Evolutionary conservation across 139 green algal species (phyloP), one percentile per base, ranked within the genome.

Genomic region (Auxenochlorella pyrenoidosa): DNA sequence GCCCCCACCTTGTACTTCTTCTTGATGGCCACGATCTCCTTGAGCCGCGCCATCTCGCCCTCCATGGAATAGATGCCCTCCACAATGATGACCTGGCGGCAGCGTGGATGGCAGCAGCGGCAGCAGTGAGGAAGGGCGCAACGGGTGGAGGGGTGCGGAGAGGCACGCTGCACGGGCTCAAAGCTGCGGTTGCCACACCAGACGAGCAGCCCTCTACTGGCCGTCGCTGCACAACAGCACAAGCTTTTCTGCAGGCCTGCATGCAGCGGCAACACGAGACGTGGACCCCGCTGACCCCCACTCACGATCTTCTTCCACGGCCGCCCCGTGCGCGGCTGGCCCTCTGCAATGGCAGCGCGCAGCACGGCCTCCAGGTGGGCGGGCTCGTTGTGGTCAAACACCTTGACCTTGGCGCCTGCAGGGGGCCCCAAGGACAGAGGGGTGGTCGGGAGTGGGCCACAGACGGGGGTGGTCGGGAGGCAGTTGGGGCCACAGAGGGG

Each of bases 61-160:
- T 99, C 98, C 98, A 99, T 99, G 84, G 90, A 96, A 92, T 99
- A 99, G 80, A 99, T 97, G 72, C 98, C 98, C 92, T 99, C 98
- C 15, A 99, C 93, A 19, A 99, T 94, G 47, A 99, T 94, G 36
- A 88, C 32, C 75, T 85, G 80, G 36, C 19, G 19, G 34, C 6
- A 32, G 21, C 28, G 66, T 38, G 5, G 47, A 54, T 10, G 47
- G 8, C 54, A 63, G 54, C 54, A 63, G 54, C 54, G 16, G 54
- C 54, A 63, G 54, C 54, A 24, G 54, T 63, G 54, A 4, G 16
- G 54, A 24, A 75, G n/a, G n/a, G 68, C 19, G 34, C 16, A n/a
- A 10, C 10, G 44, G 68, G n/a, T 12, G 16, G 5, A n/a, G n/a
- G n/a, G n/a, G n/a, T n/a, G n/a, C n/a, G n/a, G n/a, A n/a, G n/a